These are phyloP conservation scores for Penicillium olsonii DNA, from an alignment of 2,329 filamentous ascomycete genomes.

Conservation along the genomic window DNA sequence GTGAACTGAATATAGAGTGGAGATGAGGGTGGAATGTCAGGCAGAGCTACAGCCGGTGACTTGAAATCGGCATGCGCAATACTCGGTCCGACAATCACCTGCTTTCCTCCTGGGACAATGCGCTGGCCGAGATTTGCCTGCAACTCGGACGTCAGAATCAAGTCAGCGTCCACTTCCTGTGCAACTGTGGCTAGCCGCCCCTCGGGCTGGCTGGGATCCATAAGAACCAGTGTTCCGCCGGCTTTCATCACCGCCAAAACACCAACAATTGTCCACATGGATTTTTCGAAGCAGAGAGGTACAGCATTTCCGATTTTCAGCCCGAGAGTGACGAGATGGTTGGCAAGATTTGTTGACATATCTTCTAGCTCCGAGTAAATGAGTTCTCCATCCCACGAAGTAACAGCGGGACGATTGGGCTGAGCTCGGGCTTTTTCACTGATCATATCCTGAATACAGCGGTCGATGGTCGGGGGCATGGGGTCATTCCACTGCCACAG, in stretches of 20 bases:
- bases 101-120: constrained; percentile 3
- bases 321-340: constrained; percentile 28
- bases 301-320: constrained; percentile 18
- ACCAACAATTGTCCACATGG: constrained; percentile 8
- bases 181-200: constrained; percentile 15
- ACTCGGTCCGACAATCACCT: not conserved
- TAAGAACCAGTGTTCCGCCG: constrained; percentile 8
- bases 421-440: not conserved
- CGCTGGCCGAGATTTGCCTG: constrained; percentile 1
- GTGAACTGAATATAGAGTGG: constrained; percentile 55
- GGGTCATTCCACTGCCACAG: constrained; percentile 4
- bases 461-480: not conserved
- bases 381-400: constrained; percentile 12
- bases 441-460: constrained; percentile 5
- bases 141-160: constrained; percentile 13
- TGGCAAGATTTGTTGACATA: constrained; percentile 29
- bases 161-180: constrained; percentile 2
- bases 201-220: constrained; percentile 10
- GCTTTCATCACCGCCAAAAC: constrained; percentile 11
- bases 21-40: not conserved
- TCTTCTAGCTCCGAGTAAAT: constrained; percentile 12
- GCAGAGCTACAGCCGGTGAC: not conserved
- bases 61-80: not conserved
- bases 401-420: constrained; percentile 4
- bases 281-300: constrained; percentile 12